Percentiles rank a stretch among this genome's conserved stretches.
Evolutionary conservation across 441 rosid species (phyloP).

Genomic region (Erysimum cheiri): DNA sequence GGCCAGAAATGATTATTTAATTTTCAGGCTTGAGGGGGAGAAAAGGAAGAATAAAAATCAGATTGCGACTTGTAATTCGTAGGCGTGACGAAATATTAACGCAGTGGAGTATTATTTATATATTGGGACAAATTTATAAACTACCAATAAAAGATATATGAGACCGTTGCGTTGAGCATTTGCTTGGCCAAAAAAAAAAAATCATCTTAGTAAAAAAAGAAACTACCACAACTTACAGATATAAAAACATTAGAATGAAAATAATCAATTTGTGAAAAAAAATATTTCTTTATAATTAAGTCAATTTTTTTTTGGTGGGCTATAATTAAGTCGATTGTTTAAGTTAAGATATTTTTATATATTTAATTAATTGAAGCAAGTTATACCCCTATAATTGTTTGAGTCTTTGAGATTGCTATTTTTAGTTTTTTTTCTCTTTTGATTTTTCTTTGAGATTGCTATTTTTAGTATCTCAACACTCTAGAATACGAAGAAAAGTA

Average conservation of each 20-base stretch:
- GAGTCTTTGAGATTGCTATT: too few relatives aligned
- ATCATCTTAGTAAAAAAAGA: not conserved
- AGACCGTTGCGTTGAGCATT: constrained; percentile 44
- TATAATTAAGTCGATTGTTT: not conserved
- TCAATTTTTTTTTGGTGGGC: too few relatives aligned
- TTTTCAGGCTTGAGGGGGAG: not conserved
- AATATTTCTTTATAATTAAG: not conserved
- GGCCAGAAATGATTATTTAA: constrained; percentile 18
- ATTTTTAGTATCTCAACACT: constrained; percentile 19
- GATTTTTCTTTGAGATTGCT: not conserved
- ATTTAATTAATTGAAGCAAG: not conserved
- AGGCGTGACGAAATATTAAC: constrained; percentile 65
- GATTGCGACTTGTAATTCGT: constrained; percentile 45
- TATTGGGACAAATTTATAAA: not conserved
- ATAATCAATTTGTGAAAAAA: not conserved
- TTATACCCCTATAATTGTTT: not conserved
- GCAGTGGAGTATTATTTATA: constrained; percentile 43
- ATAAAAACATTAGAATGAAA: too few relatives aligned
- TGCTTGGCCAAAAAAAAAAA: constrained; percentile 24
- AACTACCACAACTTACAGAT: not conserved
- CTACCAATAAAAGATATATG: not conserved
- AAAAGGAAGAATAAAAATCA: not conserved
- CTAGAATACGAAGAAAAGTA: constrained; percentile 21
- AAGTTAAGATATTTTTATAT: not conserved
- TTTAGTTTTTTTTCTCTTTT: too few relatives aligned